Evolutionary conservation across 2,329 filamentous ascomycete genomes (phyloP), one percentile per base, ranked within the genome.

Genomic region (Coleophoma cylindrospora): DNA sequence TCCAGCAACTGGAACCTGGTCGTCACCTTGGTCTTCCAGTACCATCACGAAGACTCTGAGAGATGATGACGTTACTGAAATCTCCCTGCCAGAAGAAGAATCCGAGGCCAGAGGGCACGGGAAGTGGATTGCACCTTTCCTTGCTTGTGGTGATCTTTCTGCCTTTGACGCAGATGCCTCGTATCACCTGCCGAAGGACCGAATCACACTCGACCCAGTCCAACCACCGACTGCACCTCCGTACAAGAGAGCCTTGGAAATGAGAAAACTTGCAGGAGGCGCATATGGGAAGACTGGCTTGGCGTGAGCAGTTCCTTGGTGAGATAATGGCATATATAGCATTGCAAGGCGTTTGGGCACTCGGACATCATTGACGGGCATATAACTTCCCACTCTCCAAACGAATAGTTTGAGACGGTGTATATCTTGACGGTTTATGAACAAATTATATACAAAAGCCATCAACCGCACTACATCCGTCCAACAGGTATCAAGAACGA

Each of bases 181-280:
- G 4, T 96, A 97, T 69, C 81, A 87, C 58, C 75, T 99, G 15
- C 91, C 94, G 0, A 87, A 91, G 53, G 87, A 91, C 57, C 82
- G 95, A 64, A 80, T 95, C 47, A 91, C 87, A 58, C 77, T 97
- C 45, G 91, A 96, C 65, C 94, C 94, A 0, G 81, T 99, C 33
- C 94, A 97, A 66, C 92, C 92, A 27, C 94, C 94, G 0, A 99
- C 94, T 34, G 94, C 94, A 10, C 94, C 94, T 12, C 94, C 94
- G 0, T 99, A 99, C 65, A 95, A 91, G 68, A 82, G 86, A 50
- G 94, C 94, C 12, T 72, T 99, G 53, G 92, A 97, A 68, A 79
- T 94, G 73, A 80, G 87, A 60, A 88, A 86, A 67, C 74, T 82
- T 52, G 80, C 82, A 53, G 89, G 89, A 14, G 89, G 89, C 4